Percentiles rank a stretch among this genome's conserved stretches.
These are phyloP conservation scores for Plasmodium inui DNA, from an alignment of 169 alveolate genomes.

Conservation along the genomic window DNA sequence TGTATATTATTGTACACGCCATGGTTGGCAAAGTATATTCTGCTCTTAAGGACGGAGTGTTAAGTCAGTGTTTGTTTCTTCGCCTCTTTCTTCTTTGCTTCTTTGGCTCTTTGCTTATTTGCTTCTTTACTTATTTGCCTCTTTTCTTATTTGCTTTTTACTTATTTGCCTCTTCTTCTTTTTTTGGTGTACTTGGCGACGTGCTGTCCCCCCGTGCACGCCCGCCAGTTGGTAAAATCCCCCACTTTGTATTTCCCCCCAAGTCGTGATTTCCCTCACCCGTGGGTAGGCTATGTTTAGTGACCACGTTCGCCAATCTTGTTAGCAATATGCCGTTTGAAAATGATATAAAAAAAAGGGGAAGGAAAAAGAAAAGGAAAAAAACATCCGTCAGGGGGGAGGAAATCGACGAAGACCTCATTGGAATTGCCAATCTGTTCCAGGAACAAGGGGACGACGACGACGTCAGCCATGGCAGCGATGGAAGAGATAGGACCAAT, in stretches of 20 bases:
- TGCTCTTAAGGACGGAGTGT: neutral
- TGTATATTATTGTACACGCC: neutral
- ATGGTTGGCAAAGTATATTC: neutral
- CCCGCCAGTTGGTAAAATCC: neutral
- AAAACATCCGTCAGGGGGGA: conserved; percentile 6
- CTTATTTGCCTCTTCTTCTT: neutral
- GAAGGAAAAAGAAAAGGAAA: conserved; percentile 15
- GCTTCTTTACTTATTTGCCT: neutral
- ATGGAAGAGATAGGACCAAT: neutral
- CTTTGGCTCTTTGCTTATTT: neutral
- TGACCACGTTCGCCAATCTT: conserved; percentile 11
- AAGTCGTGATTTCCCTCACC: neutral
- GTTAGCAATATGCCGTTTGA: conserved; percentile 29
- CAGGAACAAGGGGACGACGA: conserved; percentile 3
- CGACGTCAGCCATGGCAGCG: neutral
- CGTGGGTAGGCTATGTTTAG: conserved; percentile 10
- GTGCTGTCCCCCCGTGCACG: neutral
- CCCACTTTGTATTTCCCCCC: neutral
- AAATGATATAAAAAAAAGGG: conserved; percentile 7
- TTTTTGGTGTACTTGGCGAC: neutral
- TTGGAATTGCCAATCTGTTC: conserved; percentile 23
- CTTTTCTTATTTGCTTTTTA: neutral
- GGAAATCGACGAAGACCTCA: neutral
- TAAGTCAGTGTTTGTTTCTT: neutral
- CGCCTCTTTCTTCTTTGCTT: neutral